Conservation (phyloP, 2,329 filamentous ascomycete genomes). For the Kalaharituber pfeilii region DNA sequence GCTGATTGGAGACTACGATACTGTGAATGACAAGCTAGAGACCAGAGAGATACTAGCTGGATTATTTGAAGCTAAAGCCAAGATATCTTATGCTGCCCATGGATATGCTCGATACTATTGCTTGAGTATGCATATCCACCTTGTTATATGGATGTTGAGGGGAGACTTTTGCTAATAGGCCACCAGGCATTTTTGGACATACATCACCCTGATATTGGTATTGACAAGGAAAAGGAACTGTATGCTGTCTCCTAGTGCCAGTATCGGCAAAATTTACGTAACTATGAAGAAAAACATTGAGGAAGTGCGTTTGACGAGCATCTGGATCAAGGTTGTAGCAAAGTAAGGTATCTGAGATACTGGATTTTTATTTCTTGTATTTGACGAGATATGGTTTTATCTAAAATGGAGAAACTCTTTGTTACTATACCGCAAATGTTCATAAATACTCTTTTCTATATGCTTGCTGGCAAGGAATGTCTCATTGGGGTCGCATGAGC, state of each 20-base stretch:
- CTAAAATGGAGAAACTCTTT: not conserved
- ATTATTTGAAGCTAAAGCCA: conserved; percentile 78
- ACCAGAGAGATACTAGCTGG: conserved; percentile 90
- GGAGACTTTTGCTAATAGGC: not conserved
- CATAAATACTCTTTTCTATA: no score
- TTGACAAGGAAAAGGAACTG: conserved; percentile 75
- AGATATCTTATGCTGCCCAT: conserved; percentile 87
- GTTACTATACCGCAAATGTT: not conserved
- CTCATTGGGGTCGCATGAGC: no score
- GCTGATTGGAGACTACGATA: conserved; percentile 80
- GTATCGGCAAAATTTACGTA: not conserved
- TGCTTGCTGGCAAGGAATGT: no score
- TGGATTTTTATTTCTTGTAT: conserved; percentile 27
- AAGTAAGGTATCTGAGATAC: conserved; percentile 81
- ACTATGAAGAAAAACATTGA: not conserved
- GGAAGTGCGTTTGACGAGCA: conserved; percentile 58
- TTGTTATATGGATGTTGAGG: not conserved
- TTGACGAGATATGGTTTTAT: not conserved
- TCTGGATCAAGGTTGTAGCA: conserved; percentile 82
- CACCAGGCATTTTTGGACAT: conserved; percentile 63
- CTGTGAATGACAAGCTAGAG: conserved; percentile 76
- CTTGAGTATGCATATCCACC: not conserved
- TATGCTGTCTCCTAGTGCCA: conserved; percentile 31
- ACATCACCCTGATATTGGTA: conserved; percentile 83
- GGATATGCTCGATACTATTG: conserved; percentile 78